A percentile compares a stretch with the other conserved stretches of the same genome.
Conservation (phyloP, 75 land plant genomes). For the Sequoiadendron giganteum region DNA sequence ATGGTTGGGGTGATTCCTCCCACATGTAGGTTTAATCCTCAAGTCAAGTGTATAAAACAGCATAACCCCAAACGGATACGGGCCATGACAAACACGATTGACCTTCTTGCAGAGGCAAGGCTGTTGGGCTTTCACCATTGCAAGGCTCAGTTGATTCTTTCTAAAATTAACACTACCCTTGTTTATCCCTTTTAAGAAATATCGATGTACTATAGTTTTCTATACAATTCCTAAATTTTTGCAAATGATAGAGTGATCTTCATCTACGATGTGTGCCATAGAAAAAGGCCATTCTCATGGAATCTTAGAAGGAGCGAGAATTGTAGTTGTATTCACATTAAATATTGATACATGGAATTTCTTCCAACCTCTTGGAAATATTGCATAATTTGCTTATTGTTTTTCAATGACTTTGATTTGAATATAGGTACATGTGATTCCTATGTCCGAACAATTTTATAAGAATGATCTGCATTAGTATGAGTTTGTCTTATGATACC, state of each 20-base stretch:
- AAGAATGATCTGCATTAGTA: neutral
- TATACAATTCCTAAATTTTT: neutral
- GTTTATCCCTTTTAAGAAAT: neutral
- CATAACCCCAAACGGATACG: no score
- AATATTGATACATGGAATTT: conserved; percentile 50
- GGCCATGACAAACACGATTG: no score
- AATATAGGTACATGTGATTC: conserved; percentile 54
- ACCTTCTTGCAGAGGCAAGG: no score
- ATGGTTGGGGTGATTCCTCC: no score
- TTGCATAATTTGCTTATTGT: conserved; percentile 83
- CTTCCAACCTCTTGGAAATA: conserved; percentile 63
- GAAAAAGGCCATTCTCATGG: conserved; percentile 45
- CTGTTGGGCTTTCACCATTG: no score
- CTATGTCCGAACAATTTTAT: neutral
- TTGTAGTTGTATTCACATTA: conserved; percentile 40
- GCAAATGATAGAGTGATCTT: neutral
- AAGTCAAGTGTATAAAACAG: no score
- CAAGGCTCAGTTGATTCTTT: no score
- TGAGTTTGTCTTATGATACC: neutral
- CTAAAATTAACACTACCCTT: neutral
- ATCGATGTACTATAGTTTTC: neutral
- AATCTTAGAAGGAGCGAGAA: conserved; percentile 40
- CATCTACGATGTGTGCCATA: conserved; percentile 15
- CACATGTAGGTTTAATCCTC: no score
- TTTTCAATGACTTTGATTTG: conserved; percentile 65